Evolutionary conservation across 1,139 yeast species (phyloP), one percentile per base, ranked within the genome.

Genomic region (Geotrichum cucujoidarum): DNA sequence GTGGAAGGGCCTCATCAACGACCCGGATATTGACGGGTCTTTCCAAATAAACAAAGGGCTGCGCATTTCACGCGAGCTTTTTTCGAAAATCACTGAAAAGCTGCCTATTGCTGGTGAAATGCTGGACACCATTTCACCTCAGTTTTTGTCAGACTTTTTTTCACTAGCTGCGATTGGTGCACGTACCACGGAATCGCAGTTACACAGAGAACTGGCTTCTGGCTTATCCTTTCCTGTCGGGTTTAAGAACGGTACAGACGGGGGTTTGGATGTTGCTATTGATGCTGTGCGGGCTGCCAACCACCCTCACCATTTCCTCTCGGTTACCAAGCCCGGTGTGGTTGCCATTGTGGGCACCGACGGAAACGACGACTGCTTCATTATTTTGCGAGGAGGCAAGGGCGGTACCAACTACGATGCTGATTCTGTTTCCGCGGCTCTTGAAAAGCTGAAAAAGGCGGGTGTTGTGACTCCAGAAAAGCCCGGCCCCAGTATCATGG

Each of bases 151-250:
- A 40, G 97, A 90, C 65, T 78, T 90, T 60, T 81, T 90, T 74
- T 83, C 95, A 29, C 79, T 90, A 43, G 97, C 97, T 60, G 97
- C 97, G 52, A 89, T 90, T 66, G 97, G 97, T 61, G 97, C 97
- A 50, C 83, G 97, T 74, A 90, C 97, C 47, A 90, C 97, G 38
- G 97, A 90, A 70, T 88, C 96, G 31, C 97, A 90, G 71, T 79
- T 90, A 54, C 97, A 90, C 69, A 83, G 97, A 69, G 97, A 90
- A 67, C 77, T 90, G 60, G 95, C 97, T 10, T 88, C 96, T 2
- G 97, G 97, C 34, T 75, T 90, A 43, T 85, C 95, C 14, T 90
- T 90, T 88, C 97, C 97, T 44, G 87, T 90, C 47, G 97, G 97
- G 40, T 90, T 90, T 82, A 90, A 90, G 68, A 90, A 90, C 65